phyloP scores from a whole-genome alignment of 805 yeast species.

The Hanseniaspora vineae region DNA sequence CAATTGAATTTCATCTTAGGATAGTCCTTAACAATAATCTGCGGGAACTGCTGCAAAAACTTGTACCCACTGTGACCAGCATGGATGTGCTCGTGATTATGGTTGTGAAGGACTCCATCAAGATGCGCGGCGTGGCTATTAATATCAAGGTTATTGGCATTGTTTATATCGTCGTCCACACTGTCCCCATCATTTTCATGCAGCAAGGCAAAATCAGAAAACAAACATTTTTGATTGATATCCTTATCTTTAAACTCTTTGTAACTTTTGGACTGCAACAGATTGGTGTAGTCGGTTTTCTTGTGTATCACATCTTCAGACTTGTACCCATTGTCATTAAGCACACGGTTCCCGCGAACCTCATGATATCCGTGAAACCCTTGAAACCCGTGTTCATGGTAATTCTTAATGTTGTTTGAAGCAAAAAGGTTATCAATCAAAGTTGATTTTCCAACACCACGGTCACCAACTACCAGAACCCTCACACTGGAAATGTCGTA shows the following conservation, averaged over 20 bases:
- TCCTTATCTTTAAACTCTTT: neutral
- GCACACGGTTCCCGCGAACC: neutral
- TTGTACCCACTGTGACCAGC: neutral
- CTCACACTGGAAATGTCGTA: conserved; percentile 10
- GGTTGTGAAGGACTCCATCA: neutral
- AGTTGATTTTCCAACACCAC: conserved; percentile 15
- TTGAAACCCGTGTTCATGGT: neutral
- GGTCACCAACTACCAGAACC: conserved; percentile 17
- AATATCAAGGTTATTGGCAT: neutral
- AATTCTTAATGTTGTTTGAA: too few species aligned
- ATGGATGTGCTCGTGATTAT: neutral
- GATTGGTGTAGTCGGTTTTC: neutral
- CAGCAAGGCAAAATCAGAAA: neutral
- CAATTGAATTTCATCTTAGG: neutral
- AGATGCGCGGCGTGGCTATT: neutral
- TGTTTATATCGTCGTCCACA: neutral
- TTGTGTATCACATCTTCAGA: neutral
- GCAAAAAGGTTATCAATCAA: conserved; percentile 13
- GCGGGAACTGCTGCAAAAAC: neutral
- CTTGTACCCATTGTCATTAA: neutral
- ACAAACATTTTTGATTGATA: neutral
- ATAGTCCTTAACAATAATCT: neutral
- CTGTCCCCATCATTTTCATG: too few species aligned
- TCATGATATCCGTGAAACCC: neutral
- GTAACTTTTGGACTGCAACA: neutral